A percentile compares a stretch with the other conserved stretches of the same genome.
phyloP scores from a whole-genome alignment of 1,284 basidiomycete species.

The Trichosporon ovoides region DNA sequence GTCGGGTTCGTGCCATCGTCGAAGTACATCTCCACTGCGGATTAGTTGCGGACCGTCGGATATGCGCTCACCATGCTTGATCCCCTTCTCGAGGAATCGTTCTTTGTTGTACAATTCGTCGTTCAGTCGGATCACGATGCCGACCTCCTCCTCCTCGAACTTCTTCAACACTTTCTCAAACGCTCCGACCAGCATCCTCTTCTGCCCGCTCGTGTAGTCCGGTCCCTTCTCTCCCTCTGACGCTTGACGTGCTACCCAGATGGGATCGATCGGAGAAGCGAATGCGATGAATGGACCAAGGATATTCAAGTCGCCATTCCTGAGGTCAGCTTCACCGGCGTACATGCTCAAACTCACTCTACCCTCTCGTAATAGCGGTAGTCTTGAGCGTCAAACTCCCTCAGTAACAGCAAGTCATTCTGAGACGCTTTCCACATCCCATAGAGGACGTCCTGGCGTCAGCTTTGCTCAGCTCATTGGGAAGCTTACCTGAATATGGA shows the following conservation, averaged over 20 bases:
- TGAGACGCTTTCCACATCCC: slow-evolving; percentile 92
- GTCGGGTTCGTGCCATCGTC: slow-evolving; percentile 82
- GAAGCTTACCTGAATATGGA: slow-evolving; percentile 64
- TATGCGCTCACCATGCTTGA: slow-evolving; percentile 61
- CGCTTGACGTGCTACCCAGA: slow-evolving; percentile 21
- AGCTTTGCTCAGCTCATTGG: not conserved
- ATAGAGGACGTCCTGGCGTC: slow-evolving; percentile 72
- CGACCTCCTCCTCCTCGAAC: slow-evolving; percentile 79
- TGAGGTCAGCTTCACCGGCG: slow-evolving; percentile 13
- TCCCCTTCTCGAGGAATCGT: slow-evolving; percentile 77
- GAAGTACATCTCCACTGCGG: slow-evolving; percentile 65
- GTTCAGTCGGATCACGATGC: slow-evolving; percentile 90
- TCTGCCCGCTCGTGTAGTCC: slow-evolving; percentile 3
- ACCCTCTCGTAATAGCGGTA: slow-evolving; percentile 86
- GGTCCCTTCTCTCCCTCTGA: not conserved
- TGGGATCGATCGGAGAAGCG: slow-evolving; percentile 72
- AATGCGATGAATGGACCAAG: slow-evolving; percentile 84
- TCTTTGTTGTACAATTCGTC: slow-evolving; percentile 86
- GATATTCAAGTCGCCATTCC: slow-evolving; percentile 96
- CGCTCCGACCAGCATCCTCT: slow-evolving; percentile 61
- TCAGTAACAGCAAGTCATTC: slow-evolving; percentile 81
- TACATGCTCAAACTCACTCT: slow-evolving; percentile 50
- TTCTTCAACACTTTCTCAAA: slow-evolving; percentile 87
- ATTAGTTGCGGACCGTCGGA: not conserved
- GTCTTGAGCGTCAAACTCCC: slow-evolving; percentile 61